Conservation (phyloP, 2,329 filamentous ascomycete genomes). For the Cladophialophora immunda region DNA sequence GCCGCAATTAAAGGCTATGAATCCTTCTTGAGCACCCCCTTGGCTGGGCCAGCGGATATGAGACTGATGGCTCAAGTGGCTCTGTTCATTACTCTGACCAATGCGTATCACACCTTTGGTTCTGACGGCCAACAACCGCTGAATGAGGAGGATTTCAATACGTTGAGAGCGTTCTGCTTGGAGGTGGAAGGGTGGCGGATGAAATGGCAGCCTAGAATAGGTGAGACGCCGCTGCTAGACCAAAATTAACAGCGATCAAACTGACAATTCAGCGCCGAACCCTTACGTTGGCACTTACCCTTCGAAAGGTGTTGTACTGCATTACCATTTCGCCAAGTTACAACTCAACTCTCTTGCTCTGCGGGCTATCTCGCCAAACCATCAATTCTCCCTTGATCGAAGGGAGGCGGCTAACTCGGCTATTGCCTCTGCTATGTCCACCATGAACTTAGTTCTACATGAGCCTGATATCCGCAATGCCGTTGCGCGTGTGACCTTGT, state of each 20-base stretch:
- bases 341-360: slow-evolving; percentile 57
- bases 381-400: slow-evolving; percentile 52
- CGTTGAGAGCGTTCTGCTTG: slow-evolving; percentile 55
- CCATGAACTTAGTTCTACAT: slow-evolving; percentile 56
- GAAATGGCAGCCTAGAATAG: slow-evolving; percentile 55
- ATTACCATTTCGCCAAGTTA: slow-evolving; percentile 63
- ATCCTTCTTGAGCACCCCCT: slow-evolving; percentile 59
- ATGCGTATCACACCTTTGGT: slow-evolving; percentile 64
- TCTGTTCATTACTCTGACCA: slow-evolving; percentile 64
- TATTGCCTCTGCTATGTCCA: slow-evolving; percentile 57
- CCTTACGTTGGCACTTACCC: slow-evolving; percentile 59
- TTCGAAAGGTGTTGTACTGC: slow-evolving; percentile 59
- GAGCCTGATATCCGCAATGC: slow-evolving; percentile 58
- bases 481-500: slow-evolving; percentile 53
- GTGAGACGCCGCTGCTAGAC: background rate
- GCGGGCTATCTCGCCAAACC: slow-evolving; percentile 50
- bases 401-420: slow-evolving; percentile 56
- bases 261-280: slow-evolving; percentile 48
- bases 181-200: slow-evolving; percentile 61
- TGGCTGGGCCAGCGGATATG: slow-evolving; percentile 63
- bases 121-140: slow-evolving; percentile 62
- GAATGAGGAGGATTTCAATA: slow-evolving; percentile 60
- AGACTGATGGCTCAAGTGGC: slow-evolving; percentile 66
- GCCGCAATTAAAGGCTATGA: slow-evolving; percentile 65
- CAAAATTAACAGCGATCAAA: background rate